Base-by-base conservation (phyloP, 2,329 filamentous ascomycete species). In the Fusarium buxicola region DNA sequence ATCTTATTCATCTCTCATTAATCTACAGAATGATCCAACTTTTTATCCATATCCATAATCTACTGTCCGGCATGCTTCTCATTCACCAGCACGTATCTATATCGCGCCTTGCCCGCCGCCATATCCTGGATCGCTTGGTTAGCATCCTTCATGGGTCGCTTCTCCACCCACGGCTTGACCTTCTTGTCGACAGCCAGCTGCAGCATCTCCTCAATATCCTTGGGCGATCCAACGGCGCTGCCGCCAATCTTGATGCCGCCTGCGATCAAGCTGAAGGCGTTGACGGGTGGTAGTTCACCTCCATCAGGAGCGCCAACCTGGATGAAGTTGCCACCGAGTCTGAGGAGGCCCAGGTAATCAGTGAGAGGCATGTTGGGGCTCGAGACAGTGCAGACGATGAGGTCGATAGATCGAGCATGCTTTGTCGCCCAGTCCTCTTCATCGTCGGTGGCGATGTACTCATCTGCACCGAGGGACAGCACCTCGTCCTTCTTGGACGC, bases 311-410 rank as follows among this genome's bases (percentile, higher is more conserved):
- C 63, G 6, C 60, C 89, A 40, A 92, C 81, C 73, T 90, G 86
- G 54, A 90, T 82, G 66, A 90, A 87, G 12, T 80, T 80, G 6
- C 89, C 89, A 44, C 85, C 81, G 13, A 81, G 75, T 56, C 82
- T 80, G 30, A 92, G 78, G 8, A 92, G 77, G 25, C 78, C 73
- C 57, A 92, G 78, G 74, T 91, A 92, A 40, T 84, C 76, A 52
- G 76, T 75, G 28, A 91, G 71, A 1, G 89, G 89, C 86, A 91
- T 88, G 52, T 73, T 70, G 47, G 54, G 40, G 52, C 64, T 71
- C 5, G 82, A 84, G n/a, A 87, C 83, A 2, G 86, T 88, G 61
- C 77, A 84, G 63, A 89, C 70, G 67, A 89, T 86, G 13, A 89
- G 71, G 69, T 88, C 85, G 36, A 88, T 75, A 3, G 77, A 77